These are phyloP conservation scores for Monosporascus sp. DNA, from an alignment of 2,329 filamentous ascomycete genomes.

Conservation along the genomic window DNA sequence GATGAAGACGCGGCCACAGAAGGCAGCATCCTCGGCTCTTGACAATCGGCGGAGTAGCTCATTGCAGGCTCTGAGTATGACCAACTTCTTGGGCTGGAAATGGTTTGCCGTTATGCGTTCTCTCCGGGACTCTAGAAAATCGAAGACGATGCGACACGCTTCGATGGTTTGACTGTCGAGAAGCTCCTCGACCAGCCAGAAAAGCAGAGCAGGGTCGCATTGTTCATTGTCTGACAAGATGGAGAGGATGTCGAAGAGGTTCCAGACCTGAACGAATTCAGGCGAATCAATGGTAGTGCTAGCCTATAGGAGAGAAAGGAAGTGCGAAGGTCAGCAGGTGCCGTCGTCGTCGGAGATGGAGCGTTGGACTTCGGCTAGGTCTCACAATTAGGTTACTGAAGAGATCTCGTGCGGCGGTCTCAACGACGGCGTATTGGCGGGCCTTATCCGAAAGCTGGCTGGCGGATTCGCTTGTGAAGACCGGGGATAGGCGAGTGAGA, in stretches of 20 bases:
- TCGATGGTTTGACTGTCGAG: constrained; percentile 93
- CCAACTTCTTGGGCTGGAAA: constrained; percentile 77
- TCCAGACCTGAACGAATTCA: constrained; percentile 81
- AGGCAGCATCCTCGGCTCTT: constrained; percentile 93
- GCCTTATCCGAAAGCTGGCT: constrained; percentile 29
- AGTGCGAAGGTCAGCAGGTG: constrained; percentile 26
- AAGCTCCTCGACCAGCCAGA: constrained; percentile 90
- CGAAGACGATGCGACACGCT: constrained; percentile 86
- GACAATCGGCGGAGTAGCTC: constrained; percentile 89
- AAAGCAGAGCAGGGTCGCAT: constrained; percentile 73
- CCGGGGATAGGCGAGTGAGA: constrained; percentile 36
- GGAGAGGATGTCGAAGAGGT: constrained; percentile 85
- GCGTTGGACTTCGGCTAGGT: constrained; percentile 1
- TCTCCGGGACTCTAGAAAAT: constrained; percentile 88
- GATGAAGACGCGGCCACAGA: constrained; percentile 95
- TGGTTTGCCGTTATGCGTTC: constrained; percentile 79
- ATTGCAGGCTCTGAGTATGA: constrained; percentile 92
- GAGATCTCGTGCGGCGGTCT: constrained; percentile 74
- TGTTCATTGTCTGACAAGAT: constrained; percentile 78
- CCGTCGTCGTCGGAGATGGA: background rate
- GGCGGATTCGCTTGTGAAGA: constrained; percentile 32
- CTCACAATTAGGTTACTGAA: constrained; percentile 77
- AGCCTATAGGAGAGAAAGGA: constrained; percentile 46
- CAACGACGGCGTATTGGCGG: constrained; percentile 66
- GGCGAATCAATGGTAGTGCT: constrained; percentile 71